These are phyloP conservation scores for Penicillium silybi DNA, from an alignment of 495 filamentous ascomycete species.

Conservation along the genomic window DNA sequence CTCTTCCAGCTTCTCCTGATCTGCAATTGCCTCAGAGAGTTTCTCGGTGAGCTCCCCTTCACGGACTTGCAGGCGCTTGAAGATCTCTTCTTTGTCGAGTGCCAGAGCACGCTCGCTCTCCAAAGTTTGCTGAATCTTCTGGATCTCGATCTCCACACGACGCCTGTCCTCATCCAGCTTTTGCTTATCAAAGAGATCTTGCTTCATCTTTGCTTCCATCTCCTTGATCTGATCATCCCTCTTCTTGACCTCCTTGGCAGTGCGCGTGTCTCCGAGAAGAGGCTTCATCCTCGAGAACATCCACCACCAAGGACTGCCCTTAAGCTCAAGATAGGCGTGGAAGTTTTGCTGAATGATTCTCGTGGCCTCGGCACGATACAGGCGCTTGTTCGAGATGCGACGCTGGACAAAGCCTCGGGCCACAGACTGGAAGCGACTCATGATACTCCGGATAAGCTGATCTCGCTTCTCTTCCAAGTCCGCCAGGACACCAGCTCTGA, in stretches of 20 bases:
- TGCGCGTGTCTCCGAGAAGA: slow-evolving; percentile 83
- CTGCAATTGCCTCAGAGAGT: slow-evolving; percentile 84
- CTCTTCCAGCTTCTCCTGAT: slow-evolving; percentile 90
- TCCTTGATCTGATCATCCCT: slow-evolving; percentile 88
- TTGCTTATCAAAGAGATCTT: slow-evolving; percentile 68
- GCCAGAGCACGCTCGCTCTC: slow-evolving; percentile 94
- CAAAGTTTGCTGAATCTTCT: slow-evolving; percentile 83
- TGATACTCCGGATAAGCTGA: slow-evolving; percentile 83
- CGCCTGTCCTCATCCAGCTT: slow-evolving; percentile 88
- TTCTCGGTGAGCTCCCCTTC: slow-evolving; percentile 90
- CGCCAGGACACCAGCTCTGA: slow-evolving; percentile 91
- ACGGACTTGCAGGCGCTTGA: slow-evolving; percentile 84
- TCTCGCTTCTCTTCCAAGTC: slow-evolving; percentile 96
- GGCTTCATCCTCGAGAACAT: slow-evolving; percentile 96
- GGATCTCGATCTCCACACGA: slow-evolving; percentile 79
- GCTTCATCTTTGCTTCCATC: slow-evolving; percentile 76
- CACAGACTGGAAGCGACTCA: slow-evolving; percentile 89
- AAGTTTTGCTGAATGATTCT: slow-evolving; percentile 94
- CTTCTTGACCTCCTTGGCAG: slow-evolving; percentile 86
- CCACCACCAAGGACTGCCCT: slow-evolving; percentile 93
- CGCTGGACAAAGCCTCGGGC: slow-evolving; percentile 86
- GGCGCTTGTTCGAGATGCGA: slow-evolving; percentile 80
- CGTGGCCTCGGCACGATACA: slow-evolving; percentile 92
- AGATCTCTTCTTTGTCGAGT: slow-evolving; percentile 97
- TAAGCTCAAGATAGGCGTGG: slow-evolving; percentile 80